phyloP scores from a whole-genome alignment of 805 yeast genomes.

The Ogataea ramenticola region DNA sequence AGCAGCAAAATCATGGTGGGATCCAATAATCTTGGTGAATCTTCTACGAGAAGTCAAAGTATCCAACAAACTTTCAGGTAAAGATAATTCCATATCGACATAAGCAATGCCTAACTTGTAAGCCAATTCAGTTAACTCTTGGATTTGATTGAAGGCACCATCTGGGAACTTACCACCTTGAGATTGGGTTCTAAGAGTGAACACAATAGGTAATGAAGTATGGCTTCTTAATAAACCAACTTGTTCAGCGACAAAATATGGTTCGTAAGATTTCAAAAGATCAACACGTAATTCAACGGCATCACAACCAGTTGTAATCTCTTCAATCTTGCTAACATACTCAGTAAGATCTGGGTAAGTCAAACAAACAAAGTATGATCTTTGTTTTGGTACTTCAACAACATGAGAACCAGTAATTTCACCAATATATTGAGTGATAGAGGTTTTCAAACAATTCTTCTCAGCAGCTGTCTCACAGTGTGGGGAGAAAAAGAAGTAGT shows the following conservation, averaged over 20 bases:
- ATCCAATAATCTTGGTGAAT: constrained; percentile 68
- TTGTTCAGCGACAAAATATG: constrained; percentile 63
- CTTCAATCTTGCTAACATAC: constrained; percentile 38
- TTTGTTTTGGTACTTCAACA: constrained; percentile 31
- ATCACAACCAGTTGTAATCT: constrained; percentile 58
- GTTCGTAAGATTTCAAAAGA: constrained; percentile 42
- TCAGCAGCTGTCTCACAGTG: constrained; percentile 54
- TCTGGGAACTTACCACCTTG: constrained; percentile 85
- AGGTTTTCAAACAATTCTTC: constrained; percentile 46
- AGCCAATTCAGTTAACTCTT: constrained; percentile 50
- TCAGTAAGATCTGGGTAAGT: constrained; percentile 54
- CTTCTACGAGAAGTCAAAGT: constrained; percentile 45
- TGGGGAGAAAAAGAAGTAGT: constrained; percentile 68
- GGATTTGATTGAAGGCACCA: constrained; percentile 38
- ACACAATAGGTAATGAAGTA: constrained; percentile 67
- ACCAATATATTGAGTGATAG: constrained; percentile 51
- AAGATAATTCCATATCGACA: constrained; percentile 71
- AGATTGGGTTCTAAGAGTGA: constrained; percentile 65
- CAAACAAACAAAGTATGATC: constrained; percentile 68
- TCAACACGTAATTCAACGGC: constrained; percentile 86
- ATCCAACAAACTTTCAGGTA: constrained; percentile 49
- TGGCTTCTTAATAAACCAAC: constrained; percentile 60
- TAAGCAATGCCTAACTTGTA: constrained; percentile 73
- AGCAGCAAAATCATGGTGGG: constrained; percentile 72
- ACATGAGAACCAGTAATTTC: constrained; percentile 51